These are phyloP conservation scores for Globisporangium barbulae DNA, from an alignment of 352 stramenopile genomes.

Conservation along the genomic window DNA sequence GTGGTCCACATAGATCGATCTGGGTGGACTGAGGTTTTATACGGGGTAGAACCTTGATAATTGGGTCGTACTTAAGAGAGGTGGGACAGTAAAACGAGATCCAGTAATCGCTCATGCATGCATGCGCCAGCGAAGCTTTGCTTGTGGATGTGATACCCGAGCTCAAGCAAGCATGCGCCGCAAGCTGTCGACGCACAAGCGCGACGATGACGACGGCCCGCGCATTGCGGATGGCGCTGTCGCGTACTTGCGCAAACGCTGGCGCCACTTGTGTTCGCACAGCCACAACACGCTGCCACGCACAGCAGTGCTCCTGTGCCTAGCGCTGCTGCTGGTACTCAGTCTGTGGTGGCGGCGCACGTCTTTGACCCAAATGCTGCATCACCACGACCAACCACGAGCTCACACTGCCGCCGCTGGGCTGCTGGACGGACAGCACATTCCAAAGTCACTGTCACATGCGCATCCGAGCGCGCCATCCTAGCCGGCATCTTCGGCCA, in stretches of 20 bases:
- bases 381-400: neutral
- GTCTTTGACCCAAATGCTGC: neutral
- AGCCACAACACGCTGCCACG: neutral
- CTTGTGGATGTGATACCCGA: too few relatives aligned
- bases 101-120: too few relatives aligned
- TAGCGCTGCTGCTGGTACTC: neutral
- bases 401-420: constrained; percentile 9
- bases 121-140: too few relatives aligned
- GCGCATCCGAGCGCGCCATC: constrained; percentile 48
- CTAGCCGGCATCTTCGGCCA: too few relatives aligned
- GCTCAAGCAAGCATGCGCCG: neutral
- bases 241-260: neutral
- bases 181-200: constrained; percentile 8
- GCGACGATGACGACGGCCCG: constrained; percentile 1
- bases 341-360: neutral
- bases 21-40: constrained; percentile 2
- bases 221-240: neutral
- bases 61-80: neutral
- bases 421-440: constrained; percentile 28
- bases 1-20: neutral
- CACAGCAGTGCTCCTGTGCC: neutral
- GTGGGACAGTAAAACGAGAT: neutral
- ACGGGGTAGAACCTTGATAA: too few relatives aligned
- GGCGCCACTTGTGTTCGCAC: neutral
- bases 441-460: constrained; percentile 27